Conservation (phyloP, 1,284 basidiomycete genomes). For the Sphagnurus paluster region DNA sequence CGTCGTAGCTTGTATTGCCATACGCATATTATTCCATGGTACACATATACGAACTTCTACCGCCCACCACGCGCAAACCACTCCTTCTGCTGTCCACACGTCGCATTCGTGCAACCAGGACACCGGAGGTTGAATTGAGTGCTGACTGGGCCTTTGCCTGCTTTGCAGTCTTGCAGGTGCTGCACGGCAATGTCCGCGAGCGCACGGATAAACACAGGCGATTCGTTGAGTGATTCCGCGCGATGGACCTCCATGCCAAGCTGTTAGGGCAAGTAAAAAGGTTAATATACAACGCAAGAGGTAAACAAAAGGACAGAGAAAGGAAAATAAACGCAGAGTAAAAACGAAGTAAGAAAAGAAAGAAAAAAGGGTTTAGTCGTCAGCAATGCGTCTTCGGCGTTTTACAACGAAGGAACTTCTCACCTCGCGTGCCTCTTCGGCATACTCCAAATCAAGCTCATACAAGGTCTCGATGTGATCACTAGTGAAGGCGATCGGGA, state of each 20-base stretch:
- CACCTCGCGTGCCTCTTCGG: conserved; percentile 89
- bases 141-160: conserved; percentile 65
- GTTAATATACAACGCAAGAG: too few species aligned
- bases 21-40: background rate
- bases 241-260: conserved; percentile 90
- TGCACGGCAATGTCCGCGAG: conserved; percentile 89
- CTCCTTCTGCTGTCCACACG: conserved; percentile 84
- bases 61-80: conserved; percentile 75
- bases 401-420: conserved; percentile 26
- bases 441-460: conserved; percentile 95
- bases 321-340: conserved; percentile 3
- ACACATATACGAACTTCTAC: conserved; percentile 19
- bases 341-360: conserved; percentile 6
- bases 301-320: conserved; percentile 8
- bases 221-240: conserved; percentile 96
- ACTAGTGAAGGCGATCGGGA: conserved; percentile 98
- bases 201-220: conserved; percentile 97
- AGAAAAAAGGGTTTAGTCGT: conserved; percentile 18
- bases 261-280: conserved; percentile 39
- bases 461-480: conserved; percentile 99
- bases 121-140: conserved; percentile 88
- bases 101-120: conserved; percentile 89
- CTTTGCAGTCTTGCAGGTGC: conserved; percentile 70
- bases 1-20: conserved; percentile 1
- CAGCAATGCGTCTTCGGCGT: conserved; percentile 16